A percentile compares a stretch with the other conserved stretches of the same genome.
phyloP scores from a whole-genome alignment of 2,329 filamentous ascomycete genomes.

The Onygenales sp. region DNA sequence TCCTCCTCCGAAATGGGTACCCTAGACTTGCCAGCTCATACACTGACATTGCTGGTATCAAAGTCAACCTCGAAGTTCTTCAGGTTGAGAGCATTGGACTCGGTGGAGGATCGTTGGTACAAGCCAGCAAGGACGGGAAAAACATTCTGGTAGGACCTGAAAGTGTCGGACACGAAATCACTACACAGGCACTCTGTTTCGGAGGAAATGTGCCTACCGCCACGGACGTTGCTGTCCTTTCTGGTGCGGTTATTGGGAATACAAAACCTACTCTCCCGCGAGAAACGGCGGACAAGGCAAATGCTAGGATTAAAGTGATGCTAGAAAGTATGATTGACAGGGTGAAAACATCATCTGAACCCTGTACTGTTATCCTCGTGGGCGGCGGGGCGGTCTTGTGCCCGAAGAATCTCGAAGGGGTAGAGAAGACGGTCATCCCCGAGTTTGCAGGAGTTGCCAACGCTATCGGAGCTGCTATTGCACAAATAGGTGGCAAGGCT shows the following conservation, averaged over 20 bases:
- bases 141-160: conserved; percentile 44
- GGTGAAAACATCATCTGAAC: conserved; percentile 47
- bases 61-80: conserved; percentile 53
- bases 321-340: conserved; percentile 45
- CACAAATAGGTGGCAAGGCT: conserved; percentile 44
- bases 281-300: conserved; percentile 15
- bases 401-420: conserved; percentile 40
- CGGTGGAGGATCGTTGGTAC: conserved; percentile 44
- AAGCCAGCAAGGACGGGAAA: conserved; percentile 22
- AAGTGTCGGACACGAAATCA: conserved; percentile 51
- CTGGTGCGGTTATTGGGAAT: conserved; percentile 20
- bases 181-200: conserved; percentile 46
- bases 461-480: conserved; percentile 52
- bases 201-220: conserved; percentile 49
- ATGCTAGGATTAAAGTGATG: conserved; percentile 33
- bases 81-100: conserved; percentile 48
- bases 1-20: conserved; percentile 53
- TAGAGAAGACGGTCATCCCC: conserved; percentile 42
- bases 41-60: conserved; percentile 52
- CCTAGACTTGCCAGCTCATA: conserved; percentile 55
- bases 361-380: conserved; percentile 46
- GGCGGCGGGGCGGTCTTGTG: conserved; percentile 49
- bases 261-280: conserved; percentile 14
- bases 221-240: conserved; percentile 45
- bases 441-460: conserved; percentile 49